phyloP scores from a whole-genome alignment of 257 asterid genomes.

The Nicotiana tabacum region DNA sequence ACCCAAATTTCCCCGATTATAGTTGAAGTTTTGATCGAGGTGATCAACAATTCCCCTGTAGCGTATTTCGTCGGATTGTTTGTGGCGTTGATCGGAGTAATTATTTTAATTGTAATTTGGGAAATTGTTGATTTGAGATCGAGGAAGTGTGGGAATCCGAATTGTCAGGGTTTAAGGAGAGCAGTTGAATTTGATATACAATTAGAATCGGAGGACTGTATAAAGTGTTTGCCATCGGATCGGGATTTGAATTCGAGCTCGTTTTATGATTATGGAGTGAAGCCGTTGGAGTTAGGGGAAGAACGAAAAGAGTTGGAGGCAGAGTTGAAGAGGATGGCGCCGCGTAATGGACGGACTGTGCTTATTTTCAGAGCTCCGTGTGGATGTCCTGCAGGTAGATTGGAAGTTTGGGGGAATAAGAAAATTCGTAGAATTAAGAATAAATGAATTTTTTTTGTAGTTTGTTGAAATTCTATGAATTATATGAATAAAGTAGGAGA shows the following conservation, averaged over 20 bases:
- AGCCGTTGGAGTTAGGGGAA: constrained; percentile 39
- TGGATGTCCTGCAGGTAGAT: constrained; percentile 53
- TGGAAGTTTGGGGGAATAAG: constrained; percentile 61
- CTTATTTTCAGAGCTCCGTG: constrained; percentile 50
- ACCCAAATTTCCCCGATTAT: constrained; percentile 21
- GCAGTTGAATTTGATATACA: constrained; percentile 63
- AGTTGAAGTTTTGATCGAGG: constrained; percentile 23
- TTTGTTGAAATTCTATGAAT: not conserved
- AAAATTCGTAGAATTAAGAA: constrained; percentile 51
- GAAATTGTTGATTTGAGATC: constrained; percentile 34
- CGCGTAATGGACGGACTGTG: constrained; percentile 51
- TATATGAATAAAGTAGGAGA: not conserved
- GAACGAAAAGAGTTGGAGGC: constrained; percentile 51
- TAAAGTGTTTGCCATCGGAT: constrained; percentile 30
- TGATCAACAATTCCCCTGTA: constrained; percentile 38
- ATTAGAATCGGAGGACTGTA: constrained; percentile 52
- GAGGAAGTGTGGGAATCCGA: constrained; percentile 44
- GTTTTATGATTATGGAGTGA: constrained; percentile 16
- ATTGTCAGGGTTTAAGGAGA: constrained; percentile 43
- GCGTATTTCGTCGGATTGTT: constrained; percentile 36
- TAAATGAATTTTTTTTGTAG: no score
- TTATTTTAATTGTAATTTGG: constrained; percentile 20
- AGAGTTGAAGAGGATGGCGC: constrained; percentile 58
- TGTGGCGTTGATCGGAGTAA: constrained; percentile 26
- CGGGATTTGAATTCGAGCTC: constrained; percentile 12